A percentile compares a stretch with the other conserved stretches of the same genome.
phyloP scores from a whole-genome alignment of 2,329 filamentous ascomycete species.

The Monilinia aucupariae region DNA sequence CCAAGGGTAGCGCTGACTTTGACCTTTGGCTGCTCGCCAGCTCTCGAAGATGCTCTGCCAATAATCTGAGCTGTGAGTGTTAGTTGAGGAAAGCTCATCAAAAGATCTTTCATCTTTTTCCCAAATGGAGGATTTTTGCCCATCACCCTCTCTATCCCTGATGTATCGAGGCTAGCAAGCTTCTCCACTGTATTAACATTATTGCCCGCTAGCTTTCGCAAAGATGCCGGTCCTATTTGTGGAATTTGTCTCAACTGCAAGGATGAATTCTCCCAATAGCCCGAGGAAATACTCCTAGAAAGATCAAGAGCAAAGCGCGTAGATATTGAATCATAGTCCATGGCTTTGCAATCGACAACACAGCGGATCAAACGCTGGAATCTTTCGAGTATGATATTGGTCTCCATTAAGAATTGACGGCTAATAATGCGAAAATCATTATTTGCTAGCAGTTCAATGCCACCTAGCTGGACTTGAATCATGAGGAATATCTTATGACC shows the following conservation, averaged over 20 bases:
- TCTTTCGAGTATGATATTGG: slow-evolving; percentile 59
- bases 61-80: slow-evolving; percentile 39
- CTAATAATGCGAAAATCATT: slow-evolving; percentile 51
- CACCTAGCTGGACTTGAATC: slow-evolving; percentile 69
- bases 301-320: slow-evolving; percentile 69
- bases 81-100: slow-evolving; percentile 64
- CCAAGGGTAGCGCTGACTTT: slow-evolving; percentile 62
- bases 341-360: slow-evolving; percentile 65
- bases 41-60: slow-evolving; percentile 29
- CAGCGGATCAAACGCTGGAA: slow-evolving; percentile 67
- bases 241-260: slow-evolving; percentile 79
- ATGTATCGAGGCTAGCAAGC: slow-evolving; percentile 61
- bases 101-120: slow-evolving; percentile 55
- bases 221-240: slow-evolving; percentile 67
- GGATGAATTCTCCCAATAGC: slow-evolving; percentile 70
- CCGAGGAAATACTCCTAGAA: slow-evolving; percentile 67
- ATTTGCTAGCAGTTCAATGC: slow-evolving; percentile 54
- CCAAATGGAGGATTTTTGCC: slow-evolving; percentile 82
- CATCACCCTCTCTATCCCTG: slow-evolving; percentile 69
- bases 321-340: slow-evolving; percentile 57
- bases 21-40: slow-evolving; percentile 46
- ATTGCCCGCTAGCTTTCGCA: slow-evolving; percentile 66
- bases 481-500: slow-evolving; percentile 74
- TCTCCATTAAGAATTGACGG: slow-evolving; percentile 56
- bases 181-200: slow-evolving; percentile 66